phyloP scores from a whole-genome alignment of 257 asterid genomes.

The Nicotiana tabacum region DNA sequence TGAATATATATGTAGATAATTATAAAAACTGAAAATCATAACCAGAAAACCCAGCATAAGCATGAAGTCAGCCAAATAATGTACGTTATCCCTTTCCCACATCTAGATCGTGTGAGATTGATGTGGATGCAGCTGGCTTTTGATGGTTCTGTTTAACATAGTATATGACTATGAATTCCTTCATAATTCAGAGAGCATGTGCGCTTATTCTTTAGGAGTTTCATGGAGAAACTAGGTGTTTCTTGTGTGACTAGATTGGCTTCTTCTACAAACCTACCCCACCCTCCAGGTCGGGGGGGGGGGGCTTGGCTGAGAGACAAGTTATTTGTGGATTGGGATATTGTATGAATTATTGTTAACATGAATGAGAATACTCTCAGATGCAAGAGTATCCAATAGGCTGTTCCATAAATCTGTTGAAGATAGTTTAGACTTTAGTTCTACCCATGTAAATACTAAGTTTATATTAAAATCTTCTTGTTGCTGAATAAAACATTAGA shows the following conservation, averaged over 20 bases:
- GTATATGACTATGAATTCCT: background rate
- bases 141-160: too few relatives aligned
- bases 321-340: background rate
- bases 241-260: too few relatives aligned
- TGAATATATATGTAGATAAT: too few relatives aligned
- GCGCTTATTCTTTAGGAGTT: background rate
- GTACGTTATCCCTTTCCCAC: background rate
- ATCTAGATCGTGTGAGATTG: background rate
- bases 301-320: too few relatives aligned
- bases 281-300: too few relatives aligned
- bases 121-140: background rate
- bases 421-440: background rate
- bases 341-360: background rate
- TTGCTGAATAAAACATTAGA: background rate
- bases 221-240: background rate
- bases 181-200: background rate
- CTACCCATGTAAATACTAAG: too few relatives aligned
- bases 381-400: background rate
- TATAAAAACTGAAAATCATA: background rate
- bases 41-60: background rate
- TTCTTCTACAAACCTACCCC: too few relatives aligned
- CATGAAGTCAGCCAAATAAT: background rate
- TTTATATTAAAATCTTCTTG: background rate
- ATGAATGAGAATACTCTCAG: background rate
- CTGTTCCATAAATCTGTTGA: background rate